Conservation (phyloP, 2,329 filamentous ascomycete genomes). For the Pyrenochaeta sp. region DNA sequence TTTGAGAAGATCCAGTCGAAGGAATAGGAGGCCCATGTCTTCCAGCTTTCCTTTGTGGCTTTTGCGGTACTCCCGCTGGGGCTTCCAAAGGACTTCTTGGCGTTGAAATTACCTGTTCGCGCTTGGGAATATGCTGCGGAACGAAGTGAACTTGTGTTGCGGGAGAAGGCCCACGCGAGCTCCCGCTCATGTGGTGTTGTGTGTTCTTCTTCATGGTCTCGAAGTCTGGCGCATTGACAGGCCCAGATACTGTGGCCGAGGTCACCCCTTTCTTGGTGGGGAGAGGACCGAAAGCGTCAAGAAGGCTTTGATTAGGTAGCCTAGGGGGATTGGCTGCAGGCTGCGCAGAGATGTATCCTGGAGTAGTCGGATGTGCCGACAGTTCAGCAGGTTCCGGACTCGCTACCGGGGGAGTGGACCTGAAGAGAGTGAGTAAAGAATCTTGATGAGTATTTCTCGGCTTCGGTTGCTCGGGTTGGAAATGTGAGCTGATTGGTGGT, state of each 20-base stretch:
- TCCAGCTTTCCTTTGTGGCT: constrained; percentile 7
- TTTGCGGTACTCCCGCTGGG: constrained; percentile 7
- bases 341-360: constrained; percentile 34
- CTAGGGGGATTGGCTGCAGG: constrained; percentile 25
- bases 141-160: constrained; percentile 32
- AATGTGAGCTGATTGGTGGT: constrained; percentile 28
- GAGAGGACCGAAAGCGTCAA: constrained; percentile 26
- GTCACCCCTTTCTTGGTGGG: constrained; percentile 36
- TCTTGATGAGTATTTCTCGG: constrained; percentile 54
- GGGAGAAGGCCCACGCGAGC: constrained; percentile 40
- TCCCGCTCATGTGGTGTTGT: constrained; percentile 25
- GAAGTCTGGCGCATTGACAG: constrained; percentile 52
- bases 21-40: constrained; percentile 3
- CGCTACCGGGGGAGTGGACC: constrained; percentile 36
- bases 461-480: constrained; percentile 42
- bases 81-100: constrained; percentile 11
- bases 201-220: constrained; percentile 46
- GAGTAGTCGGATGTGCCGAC: constrained; percentile 53
- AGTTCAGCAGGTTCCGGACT: constrained; percentile 53
- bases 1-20: background rate
- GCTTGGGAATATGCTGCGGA: constrained; percentile 37
- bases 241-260: constrained; percentile 52
- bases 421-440: constrained; percentile 56
- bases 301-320: constrained; percentile 23
- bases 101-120: constrained; percentile 16